Percentiles rank a stretch among this genome's conserved stretches.
phyloP scores from a whole-genome alignment of 306 rosid species.

The Gastrolobium villosum region DNA sequence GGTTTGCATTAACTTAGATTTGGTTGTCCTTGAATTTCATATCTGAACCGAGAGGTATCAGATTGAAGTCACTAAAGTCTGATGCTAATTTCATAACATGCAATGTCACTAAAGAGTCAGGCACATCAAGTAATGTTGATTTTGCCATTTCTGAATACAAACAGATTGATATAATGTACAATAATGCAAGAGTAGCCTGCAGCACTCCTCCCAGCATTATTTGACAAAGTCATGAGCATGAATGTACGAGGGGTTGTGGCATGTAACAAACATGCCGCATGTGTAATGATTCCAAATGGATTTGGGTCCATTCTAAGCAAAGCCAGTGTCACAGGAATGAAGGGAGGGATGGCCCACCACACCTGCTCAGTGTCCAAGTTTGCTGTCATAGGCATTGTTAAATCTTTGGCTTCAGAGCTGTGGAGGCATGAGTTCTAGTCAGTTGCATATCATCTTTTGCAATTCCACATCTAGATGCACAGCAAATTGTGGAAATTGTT shows the following conservation, averaged over 20 bases:
- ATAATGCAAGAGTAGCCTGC: constrained; percentile 88
- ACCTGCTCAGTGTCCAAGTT: constrained; percentile 80
- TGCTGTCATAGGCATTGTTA: constrained; percentile 79
- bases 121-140: constrained; percentile 80
- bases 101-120: constrained; percentile 79
- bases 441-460: constrained; percentile 84
- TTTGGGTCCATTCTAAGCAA: constrained; percentile 84
- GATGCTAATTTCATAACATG: constrained; percentile 74
- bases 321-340: constrained; percentile 78
- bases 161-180: constrained; percentile 84
- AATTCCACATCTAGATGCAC: constrained; percentile 59
- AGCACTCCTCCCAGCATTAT: constrained; percentile 74
- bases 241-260: constrained; percentile 82
- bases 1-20: too few relatives aligned
- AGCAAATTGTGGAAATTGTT: constrained; percentile 57
- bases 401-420: constrained; percentile 73
- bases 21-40: too few relatives aligned
- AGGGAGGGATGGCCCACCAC: constrained; percentile 82
- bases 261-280: constrained; percentile 84
- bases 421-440: constrained; percentile 68
- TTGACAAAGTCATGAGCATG: constrained; percentile 72
- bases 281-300: constrained; percentile 79
- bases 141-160: constrained; percentile 65
- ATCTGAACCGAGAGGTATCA: too few relatives aligned
- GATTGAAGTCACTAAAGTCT: not conserved